A percentile compares a stretch with the other conserved stretches of the same genome.
Conservation (phyloP, 2,329 filamentous ascomycete species). For the Colletotrichum graminicola region DNA sequence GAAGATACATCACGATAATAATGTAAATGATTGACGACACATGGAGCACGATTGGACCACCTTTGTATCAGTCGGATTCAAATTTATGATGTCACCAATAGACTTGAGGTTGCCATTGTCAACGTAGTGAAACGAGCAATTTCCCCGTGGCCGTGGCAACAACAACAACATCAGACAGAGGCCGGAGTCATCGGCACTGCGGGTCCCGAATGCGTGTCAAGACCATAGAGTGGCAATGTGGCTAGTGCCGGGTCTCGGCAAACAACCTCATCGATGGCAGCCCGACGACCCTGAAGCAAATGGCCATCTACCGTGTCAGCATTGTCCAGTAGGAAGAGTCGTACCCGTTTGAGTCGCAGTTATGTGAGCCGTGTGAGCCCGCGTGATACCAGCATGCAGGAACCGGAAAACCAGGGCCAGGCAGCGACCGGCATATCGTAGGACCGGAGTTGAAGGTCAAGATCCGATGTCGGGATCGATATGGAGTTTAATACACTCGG, state of each 20-base stretch:
- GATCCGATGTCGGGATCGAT: conserved; percentile 6
- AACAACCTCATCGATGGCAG: background rate
- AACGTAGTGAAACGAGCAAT: background rate
- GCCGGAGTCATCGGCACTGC: background rate
- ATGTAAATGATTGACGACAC: background rate
- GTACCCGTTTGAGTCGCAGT: background rate
- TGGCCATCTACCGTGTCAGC: background rate
- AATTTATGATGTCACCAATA: background rate
- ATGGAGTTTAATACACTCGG: conserved; percentile 9
- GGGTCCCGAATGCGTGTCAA: background rate
- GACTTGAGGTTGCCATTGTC: background rate
- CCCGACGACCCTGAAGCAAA: background rate
- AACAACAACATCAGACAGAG: background rate
- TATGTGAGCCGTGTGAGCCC: background rate
- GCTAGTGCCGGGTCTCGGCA: background rate
- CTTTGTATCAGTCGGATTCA: background rate
- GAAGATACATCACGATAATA: background rate
- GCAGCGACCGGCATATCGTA: background rate
- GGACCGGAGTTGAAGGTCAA: background rate
- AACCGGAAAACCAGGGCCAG: background rate
- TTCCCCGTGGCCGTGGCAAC: too few relatives aligned
- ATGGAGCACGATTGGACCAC: background rate
- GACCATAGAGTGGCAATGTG: background rate
- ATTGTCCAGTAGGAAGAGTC: too few relatives aligned
- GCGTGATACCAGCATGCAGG: conserved; percentile 2